Conservation (phyloP, 345 rosid genomes). For the Hibiscus mutabilis region DNA sequence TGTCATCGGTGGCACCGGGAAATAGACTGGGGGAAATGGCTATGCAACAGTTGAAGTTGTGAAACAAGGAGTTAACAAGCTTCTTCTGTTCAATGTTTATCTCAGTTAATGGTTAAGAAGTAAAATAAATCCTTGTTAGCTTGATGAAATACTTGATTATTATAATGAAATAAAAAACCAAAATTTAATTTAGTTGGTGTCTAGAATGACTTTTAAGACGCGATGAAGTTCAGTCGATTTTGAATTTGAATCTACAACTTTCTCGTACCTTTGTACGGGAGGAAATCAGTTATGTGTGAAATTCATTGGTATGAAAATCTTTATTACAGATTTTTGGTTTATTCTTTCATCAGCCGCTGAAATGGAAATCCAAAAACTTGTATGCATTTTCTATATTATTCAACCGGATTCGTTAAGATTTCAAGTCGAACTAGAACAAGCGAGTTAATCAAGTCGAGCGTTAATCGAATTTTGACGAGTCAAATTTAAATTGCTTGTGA, state of each 20-base stretch:
- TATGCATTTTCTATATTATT: no score
- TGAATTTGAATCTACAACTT: no score
- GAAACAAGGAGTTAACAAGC: not conserved
- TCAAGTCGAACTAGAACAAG: no score
- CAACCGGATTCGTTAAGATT: no score
- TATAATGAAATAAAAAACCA: not conserved
- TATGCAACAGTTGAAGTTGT: slow-evolving; percentile 2
- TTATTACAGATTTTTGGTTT: no score
- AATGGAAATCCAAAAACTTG: not conserved
- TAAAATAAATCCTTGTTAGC: not conserved
- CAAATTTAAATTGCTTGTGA: no score
- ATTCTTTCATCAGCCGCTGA: not conserved
- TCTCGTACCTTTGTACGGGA: no score
- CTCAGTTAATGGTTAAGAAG: not conserved
- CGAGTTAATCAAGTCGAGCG: no score
- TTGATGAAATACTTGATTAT: not conserved
- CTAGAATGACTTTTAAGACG: not conserved
- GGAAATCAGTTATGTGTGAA: no score
- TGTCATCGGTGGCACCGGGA: slow-evolving; percentile 3
- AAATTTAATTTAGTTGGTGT: not conserved
- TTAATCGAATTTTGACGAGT: no score
- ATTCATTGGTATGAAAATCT: no score
- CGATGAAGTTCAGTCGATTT: no score
- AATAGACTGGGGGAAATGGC: slow-evolving; percentile 5
- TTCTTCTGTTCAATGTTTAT: slow-evolving; percentile 6